Base-by-base conservation (phyloP, 2,329 filamentous ascomycete species). In the Pezicula rhizophila region DNA sequence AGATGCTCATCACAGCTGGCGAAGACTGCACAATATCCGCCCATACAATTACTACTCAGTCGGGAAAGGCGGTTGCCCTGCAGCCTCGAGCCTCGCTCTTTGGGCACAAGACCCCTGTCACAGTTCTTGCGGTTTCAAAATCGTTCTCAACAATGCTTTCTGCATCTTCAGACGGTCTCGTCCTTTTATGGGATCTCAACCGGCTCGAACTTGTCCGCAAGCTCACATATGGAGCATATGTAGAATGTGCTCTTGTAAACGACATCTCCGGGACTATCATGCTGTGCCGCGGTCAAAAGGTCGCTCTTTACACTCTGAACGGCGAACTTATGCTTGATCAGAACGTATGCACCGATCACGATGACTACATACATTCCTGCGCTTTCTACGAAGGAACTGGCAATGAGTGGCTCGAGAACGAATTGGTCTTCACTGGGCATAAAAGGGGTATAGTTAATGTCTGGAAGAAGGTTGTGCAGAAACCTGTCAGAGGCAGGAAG, bases 131-230 rank as follows among this genome's bases (percentile, higher is more conserved):
- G 0, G 84, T 92, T 2, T 95, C 89, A 35, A 86, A 90, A 53
- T 87, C 89, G 0, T 95, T 96, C 66, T 91, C 89, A 62, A 87
- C 90, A 0, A 80, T 99, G 46, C 76, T 97, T 3, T 95, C 90
- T 1, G 85, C 87, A 1, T 91, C 87, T 0, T 77, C 78, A 0
- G 89, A 95, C 61, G 91, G 91, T 0, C 83, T 88, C 35, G 83
- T 91, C 10, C 83, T 95, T 60, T 74, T 97, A 3, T 99, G 93
- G 93, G 93, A 97, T 65, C 76, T 99, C 4, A 99, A 97, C 66
- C 82, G 89, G 14, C 79, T 90, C 11, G 87, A 89, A 46, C 95
- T 96, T 60, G 84, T 97, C 5, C 81, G 89, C 40, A 85, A 82
- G 66, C 73, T 92, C 18, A 82, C 82, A 0, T 66, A 75, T 14